phyloP scores from a whole-genome alignment of 2,329 filamentous ascomycete genomes.

The Diplodia mutila region DNA sequence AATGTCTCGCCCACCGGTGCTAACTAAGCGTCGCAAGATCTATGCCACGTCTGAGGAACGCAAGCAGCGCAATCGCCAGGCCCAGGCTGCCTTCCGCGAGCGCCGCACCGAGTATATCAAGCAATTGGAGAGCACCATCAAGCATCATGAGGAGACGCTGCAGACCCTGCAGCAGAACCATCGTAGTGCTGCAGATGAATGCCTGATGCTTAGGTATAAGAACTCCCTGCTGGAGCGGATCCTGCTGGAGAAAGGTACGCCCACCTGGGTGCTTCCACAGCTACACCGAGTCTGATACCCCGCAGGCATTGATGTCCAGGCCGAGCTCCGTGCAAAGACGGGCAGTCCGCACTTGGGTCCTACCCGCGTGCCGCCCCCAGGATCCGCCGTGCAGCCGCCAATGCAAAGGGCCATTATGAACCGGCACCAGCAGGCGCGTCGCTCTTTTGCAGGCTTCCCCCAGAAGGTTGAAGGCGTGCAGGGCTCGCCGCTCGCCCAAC shows the following conservation, averaged over 20 bases:
- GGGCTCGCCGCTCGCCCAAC: slow-evolving; percentile 46
- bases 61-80: slow-evolving; percentile 96
- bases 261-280: neutral
- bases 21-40: slow-evolving; percentile 65
- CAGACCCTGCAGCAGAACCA: slow-evolving; percentile 93
- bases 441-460: slow-evolving; percentile 74
- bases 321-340: slow-evolving; percentile 90
- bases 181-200: slow-evolving; percentile 92
- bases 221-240: slow-evolving; percentile 96
- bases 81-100: slow-evolving; percentile 95
- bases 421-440: slow-evolving; percentile 69
- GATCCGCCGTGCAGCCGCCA: slow-evolving; percentile 66
- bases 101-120: slow-evolving; percentile 99
- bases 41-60: slow-evolving; percentile 98
- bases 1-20: slow-evolving; percentile 42
- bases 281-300: slow-evolving; percentile 17
- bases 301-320: slow-evolving; percentile 92
- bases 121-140: slow-evolving; percentile 95
- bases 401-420: slow-evolving; percentile 82
- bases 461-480: slow-evolving; percentile 66
- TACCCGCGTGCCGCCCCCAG: slow-evolving; percentile 60
- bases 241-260: slow-evolving; percentile 86
- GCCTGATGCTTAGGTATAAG: slow-evolving; percentile 97
- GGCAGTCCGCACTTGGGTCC: slow-evolving; percentile 79
- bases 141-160: slow-evolving; percentile 92